Evolutionary conservation across 169 alveolate genomes (phyloP), one percentile per base, ranked within the genome.

Genomic region (Cryptosporidium tyzzeri): DNA sequence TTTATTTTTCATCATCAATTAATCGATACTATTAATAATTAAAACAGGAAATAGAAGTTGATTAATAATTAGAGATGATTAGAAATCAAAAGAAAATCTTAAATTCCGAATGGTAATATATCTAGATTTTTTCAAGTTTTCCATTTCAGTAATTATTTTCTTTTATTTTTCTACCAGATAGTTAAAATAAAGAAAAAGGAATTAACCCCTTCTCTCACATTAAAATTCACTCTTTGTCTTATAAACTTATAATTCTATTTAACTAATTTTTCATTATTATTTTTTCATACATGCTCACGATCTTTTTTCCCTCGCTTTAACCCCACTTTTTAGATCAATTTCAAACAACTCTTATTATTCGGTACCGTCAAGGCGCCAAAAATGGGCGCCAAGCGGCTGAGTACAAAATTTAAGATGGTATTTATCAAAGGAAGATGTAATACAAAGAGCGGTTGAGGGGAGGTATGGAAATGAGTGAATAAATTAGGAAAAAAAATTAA

Each of bases 261-360:
- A 23, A 2, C 18, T 26, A 3, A n/a, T 26, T 55, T 26, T 26
- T 10, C 35, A 26, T 55, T 65, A 65, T 65, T 14, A 16, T 29
- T 65, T 65, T 65, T 65, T 65, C 71, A 18, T 65, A 29, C 48
- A 65, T 65, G 51, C 50, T 33, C 10, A 26, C 21, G 51, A 31
- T 65, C 41, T 29, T 29, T 18, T 37, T 37, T 29, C 71, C 50
- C 53, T 65, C 71, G 31, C 71, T 33, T 29, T 65, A 21, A 21
- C 50, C 53, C 33, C 71, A 65, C 71, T 65, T 65, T 65, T 65
- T 65, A 65, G 70, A 65, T 65, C 50, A 31, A 35, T 33, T 29
- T 29, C 29, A 5, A 41, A 9, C 48, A 23, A 3, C 23, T 55
- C 3, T 23, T 31, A 14, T 10, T 65, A 35, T 65, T 37, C 50